These are phyloP conservation scores for Metschnikowia arizonensis DNA, from an alignment of 805 yeast genomes.

Conservation along the genomic window DNA sequence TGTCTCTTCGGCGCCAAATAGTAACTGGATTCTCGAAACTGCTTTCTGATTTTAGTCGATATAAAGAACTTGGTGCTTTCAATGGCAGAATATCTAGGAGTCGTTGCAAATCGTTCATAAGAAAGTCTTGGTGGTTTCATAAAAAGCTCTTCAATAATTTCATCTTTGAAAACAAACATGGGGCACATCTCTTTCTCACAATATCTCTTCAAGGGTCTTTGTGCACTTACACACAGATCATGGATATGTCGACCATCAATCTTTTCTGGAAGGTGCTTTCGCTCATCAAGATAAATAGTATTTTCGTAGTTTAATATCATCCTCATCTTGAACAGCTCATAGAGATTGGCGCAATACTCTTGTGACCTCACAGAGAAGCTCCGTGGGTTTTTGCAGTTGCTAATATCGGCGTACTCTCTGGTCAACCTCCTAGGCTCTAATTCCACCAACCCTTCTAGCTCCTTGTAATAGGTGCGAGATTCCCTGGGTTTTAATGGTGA, in stretches of 20 bases:
- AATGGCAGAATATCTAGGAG: not conserved
- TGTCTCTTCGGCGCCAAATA: not conserved
- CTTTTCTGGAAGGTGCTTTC: not conserved
- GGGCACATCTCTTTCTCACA: constrained; percentile 1
- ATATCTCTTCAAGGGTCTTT: constrained; percentile 1
- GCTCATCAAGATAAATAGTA: not conserved
- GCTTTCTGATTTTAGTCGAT: not conserved
- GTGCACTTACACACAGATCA: constrained; percentile 1
- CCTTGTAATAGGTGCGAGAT: not conserved
- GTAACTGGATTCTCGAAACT: not conserved
- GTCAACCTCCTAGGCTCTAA: not conserved
- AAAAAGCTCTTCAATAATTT: not conserved
- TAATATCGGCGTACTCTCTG: not conserved
- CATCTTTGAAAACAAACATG: not conserved
- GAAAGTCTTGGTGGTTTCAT: not conserved
- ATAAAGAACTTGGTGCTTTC: not conserved
- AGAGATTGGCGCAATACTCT: not conserved
- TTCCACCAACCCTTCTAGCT: not conserved
- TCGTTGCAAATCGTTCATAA: not conserved
- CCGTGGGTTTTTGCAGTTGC: not conserved
- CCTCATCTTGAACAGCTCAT: constrained; percentile 1
- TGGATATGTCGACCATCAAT: not conserved
- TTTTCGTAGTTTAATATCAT: not conserved
- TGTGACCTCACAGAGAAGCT: not conserved
- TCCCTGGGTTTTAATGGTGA: not conserved